These are phyloP conservation scores for Pseudopyricularia javanii DNA, from an alignment of 2,329 filamentous ascomycete species.

Conservation along the genomic window DNA sequence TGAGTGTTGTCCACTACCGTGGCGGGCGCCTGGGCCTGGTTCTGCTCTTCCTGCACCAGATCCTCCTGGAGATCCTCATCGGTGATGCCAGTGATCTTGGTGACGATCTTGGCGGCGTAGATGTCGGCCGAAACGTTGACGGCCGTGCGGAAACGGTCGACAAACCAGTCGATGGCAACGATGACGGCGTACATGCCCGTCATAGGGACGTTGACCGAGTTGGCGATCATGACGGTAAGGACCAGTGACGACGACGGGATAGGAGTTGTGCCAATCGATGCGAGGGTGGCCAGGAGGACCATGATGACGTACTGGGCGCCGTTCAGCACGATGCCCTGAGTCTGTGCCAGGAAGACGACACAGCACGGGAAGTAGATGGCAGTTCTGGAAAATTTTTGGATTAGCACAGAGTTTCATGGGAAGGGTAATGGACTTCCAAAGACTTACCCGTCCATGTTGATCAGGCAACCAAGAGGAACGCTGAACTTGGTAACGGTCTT, in stretches of 20 bases:
- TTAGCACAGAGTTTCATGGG: background rate
- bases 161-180: slow-evolving; percentile 41
- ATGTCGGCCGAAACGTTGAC: slow-evolving; percentile 38
- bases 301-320: slow-evolving; percentile 35
- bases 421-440: background rate
- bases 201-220: slow-evolving; percentile 27
- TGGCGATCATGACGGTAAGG: slow-evolving; percentile 37
- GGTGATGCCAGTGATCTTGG: slow-evolving; percentile 24
- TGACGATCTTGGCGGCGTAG: slow-evolving; percentile 26
- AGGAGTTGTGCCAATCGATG: slow-evolving; percentile 40
- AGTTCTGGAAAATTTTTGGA: slow-evolving; percentile 17
- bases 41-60: background rate
- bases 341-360: slow-evolving; percentile 38
- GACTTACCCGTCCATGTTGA: slow-evolving; percentile 33
- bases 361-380: slow-evolving; percentile 42
- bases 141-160: slow-evolving; percentile 41
- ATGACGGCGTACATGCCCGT: slow-evolving; percentile 25
- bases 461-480: slow-evolving; percentile 32
- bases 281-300: slow-evolving; percentile 32
- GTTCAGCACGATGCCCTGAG: slow-evolving; percentile 30
- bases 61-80: background rate
- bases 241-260: slow-evolving; percentile 40
- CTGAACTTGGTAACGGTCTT: slow-evolving; percentile 30
- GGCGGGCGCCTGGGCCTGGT: background rate
- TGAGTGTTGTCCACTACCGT: background rate